A percentile compares a stretch with the other conserved stretches of the same genome.
Evolutionary conservation across 176 grass and related monocot species (phyloP).

Genomic region (Phragmites australis): DNA sequence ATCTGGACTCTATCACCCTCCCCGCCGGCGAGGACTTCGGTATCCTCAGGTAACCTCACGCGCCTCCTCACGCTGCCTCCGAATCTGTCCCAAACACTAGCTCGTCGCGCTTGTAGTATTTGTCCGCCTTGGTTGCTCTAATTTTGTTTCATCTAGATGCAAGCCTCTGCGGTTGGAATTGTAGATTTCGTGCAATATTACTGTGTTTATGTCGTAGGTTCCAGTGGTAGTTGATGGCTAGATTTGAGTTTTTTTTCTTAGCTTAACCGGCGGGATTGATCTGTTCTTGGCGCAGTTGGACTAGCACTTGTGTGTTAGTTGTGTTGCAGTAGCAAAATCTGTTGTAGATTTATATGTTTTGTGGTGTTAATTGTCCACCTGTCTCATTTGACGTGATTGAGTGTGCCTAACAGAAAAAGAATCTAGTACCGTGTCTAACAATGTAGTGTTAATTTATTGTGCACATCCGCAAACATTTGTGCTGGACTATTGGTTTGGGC

Average conservation of each 20-base stretch:
- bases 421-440: not conserved
- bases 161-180: not conserved
- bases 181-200: not conserved
- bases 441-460: not conserved
- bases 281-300: not conserved
- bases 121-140: not conserved
- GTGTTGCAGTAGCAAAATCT: not conserved
- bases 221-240: not conserved
- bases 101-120: not conserved
- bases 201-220: not conserved
- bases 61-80: not conserved
- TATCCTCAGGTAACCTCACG: slow-evolving; percentile 53
- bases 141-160: slow-evolving; percentile 16
- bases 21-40: slow-evolving; percentile 73
- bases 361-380: not conserved
- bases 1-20: slow-evolving; percentile 65
- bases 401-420: not conserved
- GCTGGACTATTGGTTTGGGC: not conserved
- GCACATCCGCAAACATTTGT: not conserved
- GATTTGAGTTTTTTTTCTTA: not conserved
- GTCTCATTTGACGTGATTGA: too few relatives aligned
- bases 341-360: not conserved
- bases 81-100: not conserved
- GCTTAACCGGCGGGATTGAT: not conserved
- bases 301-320: not conserved